Evolutionary conservation across 768 basidiomycete genomes (phyloP).

Genomic region (Lyophyllum atratum): DNA sequence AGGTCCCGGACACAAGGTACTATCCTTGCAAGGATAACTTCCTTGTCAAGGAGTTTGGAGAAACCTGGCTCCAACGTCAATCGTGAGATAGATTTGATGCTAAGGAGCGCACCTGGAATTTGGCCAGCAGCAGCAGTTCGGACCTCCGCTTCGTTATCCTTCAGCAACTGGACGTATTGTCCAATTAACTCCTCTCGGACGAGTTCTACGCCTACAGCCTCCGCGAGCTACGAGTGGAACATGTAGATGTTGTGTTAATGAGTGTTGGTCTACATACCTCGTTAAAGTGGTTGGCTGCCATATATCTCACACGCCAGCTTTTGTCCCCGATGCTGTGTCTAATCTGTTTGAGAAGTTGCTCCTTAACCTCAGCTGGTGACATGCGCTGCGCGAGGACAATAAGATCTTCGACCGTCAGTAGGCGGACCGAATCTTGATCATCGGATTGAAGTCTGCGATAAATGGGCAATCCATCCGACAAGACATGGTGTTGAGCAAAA

Average conservation of each 20-base stretch:
- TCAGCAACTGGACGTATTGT: slow-evolving; percentile 91
- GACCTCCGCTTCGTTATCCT: slow-evolving; percentile 99
- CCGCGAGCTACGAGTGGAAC: slow-evolving; percentile 64
- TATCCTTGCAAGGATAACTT: slow-evolving; percentile 89
- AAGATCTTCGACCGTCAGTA: slow-evolving; percentile 93
- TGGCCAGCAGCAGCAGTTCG: slow-evolving; percentile 95
- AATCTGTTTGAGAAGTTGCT: slow-evolving; percentile 85
- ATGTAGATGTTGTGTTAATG: neutral
- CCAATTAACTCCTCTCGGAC: slow-evolving; percentile 92
- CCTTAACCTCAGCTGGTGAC: slow-evolving; percentile 86
- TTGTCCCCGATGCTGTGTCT: slow-evolving; percentile 90
- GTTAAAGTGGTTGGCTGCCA: slow-evolving; percentile 98
- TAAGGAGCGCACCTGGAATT: slow-evolving; percentile 75
- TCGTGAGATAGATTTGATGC: slow-evolving; percentile 5
- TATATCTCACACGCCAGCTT: slow-evolving; percentile 98
- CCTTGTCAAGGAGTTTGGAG: slow-evolving; percentile 89
- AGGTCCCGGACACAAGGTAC: slow-evolving; percentile 95
- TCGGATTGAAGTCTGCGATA: slow-evolving; percentile 94
- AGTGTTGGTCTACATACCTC: slow-evolving; percentile 54
- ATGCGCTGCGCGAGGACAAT: slow-evolving; percentile 90
- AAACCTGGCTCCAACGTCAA: slow-evolving; percentile 55
- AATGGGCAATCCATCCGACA: slow-evolving; percentile 86
- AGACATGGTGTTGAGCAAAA: slow-evolving; percentile 76
- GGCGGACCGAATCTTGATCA: slow-evolving; percentile 96
- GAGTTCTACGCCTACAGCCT: slow-evolving; percentile 85